A percentile compares a stretch with the other conserved stretches of the same genome.
phyloP scores from a whole-genome alignment of 768 basidiomycete species.

The Termitomyces sp. region DNA sequence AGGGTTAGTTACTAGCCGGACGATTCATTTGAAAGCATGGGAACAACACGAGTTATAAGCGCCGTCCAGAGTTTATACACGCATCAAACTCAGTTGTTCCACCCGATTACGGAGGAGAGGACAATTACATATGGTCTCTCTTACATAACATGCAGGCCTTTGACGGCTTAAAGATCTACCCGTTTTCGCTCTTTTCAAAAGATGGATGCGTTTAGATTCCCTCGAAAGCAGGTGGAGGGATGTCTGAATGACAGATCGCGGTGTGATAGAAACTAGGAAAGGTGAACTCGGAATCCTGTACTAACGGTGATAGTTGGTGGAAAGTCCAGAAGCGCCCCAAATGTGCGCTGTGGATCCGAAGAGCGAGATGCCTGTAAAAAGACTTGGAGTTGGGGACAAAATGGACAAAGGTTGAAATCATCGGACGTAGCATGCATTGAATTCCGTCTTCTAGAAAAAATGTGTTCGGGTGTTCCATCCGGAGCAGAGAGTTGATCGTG shows the following conservation, averaged over 20 bases:
- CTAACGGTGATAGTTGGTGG: not conserved
- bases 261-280: not conserved
- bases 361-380: not conserved
- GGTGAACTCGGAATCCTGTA: not conserved
- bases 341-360: not conserved
- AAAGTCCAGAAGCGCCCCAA: not conserved
- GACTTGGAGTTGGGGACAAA: not conserved
- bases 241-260: too few species aligned
- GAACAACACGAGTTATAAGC: slow-evolving; percentile 3
- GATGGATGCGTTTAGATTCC: not conserved
- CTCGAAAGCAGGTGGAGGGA: not conserved
- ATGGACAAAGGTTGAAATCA: not conserved
- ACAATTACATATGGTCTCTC: not conserved
- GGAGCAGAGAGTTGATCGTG: not conserved
- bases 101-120: not conserved
- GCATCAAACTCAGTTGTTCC: not conserved
- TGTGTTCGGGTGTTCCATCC: not conserved
- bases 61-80: slow-evolving; percentile 1
- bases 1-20: not conserved
- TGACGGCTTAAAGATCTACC: not conserved
- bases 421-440: not conserved
- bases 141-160: not conserved
- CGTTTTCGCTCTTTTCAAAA: not conserved
- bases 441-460: not conserved
- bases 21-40: slow-evolving; percentile 17